These are phyloP conservation scores for Penicillium verhagenii DNA, from an alignment of 495 filamentous ascomycete species.

Conservation along the genomic window DNA sequence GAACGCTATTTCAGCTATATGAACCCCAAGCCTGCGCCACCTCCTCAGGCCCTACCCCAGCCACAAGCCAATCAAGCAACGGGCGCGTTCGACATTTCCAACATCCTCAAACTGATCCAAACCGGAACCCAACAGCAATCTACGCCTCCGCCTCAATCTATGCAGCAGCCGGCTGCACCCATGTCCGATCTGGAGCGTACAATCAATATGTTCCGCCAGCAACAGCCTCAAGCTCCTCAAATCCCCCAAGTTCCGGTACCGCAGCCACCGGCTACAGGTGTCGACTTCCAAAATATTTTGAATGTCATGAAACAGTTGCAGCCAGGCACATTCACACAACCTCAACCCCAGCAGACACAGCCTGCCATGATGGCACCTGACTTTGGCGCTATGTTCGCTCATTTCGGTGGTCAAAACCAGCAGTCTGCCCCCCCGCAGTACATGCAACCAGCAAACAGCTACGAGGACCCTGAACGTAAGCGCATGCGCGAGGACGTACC, in stretches of 20 bases:
- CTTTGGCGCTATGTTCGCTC: slow-evolving; percentile 51
- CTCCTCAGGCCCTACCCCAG: slow-evolving; percentile 24
- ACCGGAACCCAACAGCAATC: slow-evolving; percentile 32
- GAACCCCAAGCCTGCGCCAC: slow-evolving; percentile 35
- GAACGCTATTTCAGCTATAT: slow-evolving; percentile 42
- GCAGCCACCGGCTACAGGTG: neutral
- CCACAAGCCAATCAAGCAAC: slow-evolving; percentile 22
- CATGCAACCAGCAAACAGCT: slow-evolving; percentile 22
- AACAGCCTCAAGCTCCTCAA: slow-evolving; percentile 38
- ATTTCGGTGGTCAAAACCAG: slow-evolving; percentile 41
- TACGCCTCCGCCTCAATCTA: slow-evolving; percentile 26
- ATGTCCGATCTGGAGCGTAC: slow-evolving; percentile 42
- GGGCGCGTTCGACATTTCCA: slow-evolving; percentile 44
- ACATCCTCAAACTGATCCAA: slow-evolving; percentile 48
- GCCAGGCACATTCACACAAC: slow-evolving; percentile 21
- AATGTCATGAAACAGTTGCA: slow-evolving; percentile 39
- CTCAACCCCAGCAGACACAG: slow-evolving; percentile 33
- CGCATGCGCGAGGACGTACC: slow-evolving; percentile 37
- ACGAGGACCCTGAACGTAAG: slow-evolving; percentile 47
- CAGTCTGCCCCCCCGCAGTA: slow-evolving; percentile 21
- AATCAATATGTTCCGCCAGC: slow-evolving; percentile 45
- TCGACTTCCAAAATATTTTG: slow-evolving; percentile 39
- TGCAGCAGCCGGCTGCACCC: slow-evolving; percentile 23
- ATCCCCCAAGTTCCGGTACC: slow-evolving; percentile 22
- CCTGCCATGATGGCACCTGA: slow-evolving; percentile 36